Evolutionary conservation across 2,329 filamentous ascomycete genomes (phyloP).

Genomic region (Clarireedia monteithiana): DNA sequence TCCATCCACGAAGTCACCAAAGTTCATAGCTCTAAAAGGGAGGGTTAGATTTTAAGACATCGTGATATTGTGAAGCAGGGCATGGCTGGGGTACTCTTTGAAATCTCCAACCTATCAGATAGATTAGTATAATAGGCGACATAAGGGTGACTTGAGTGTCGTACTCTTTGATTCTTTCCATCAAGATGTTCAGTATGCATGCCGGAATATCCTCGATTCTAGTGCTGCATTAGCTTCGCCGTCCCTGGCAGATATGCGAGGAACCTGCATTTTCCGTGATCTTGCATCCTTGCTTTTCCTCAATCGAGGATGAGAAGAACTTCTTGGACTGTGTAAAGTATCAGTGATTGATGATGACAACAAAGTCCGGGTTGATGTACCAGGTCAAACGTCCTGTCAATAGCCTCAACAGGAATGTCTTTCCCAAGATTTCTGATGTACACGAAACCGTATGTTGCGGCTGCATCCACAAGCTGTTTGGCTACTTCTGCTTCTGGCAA

Average conservation of each 20-base stretch:
- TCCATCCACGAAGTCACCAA: constrained; percentile 63
- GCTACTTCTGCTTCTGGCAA: constrained; percentile 49
- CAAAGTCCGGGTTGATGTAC: constrained; percentile 37
- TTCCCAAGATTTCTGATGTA: constrained; percentile 72
- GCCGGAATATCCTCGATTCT: constrained; percentile 83
- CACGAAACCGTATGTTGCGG: constrained; percentile 77
- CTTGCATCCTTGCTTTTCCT: constrained; percentile 66
- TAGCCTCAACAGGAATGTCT: constrained; percentile 57
- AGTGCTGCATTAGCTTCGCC: constrained; percentile 20
- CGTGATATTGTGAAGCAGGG: too few relatives aligned
- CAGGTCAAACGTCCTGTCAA: constrained; percentile 66
- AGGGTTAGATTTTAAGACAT: too few relatives aligned
- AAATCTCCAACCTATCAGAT: constrained; percentile 64
- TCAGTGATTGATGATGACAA: neutral
- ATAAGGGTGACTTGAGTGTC: constrained; percentile 14
- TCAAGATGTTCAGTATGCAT: constrained; percentile 88
- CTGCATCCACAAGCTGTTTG: constrained; percentile 68
- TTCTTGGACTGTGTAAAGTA: constrained; percentile 48
- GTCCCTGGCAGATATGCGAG: neutral
- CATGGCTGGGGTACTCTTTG: constrained; percentile 57
- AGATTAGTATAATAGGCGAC: constrained; percentile 9
- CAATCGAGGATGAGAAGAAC: constrained; percentile 63
- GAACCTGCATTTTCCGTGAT: constrained; percentile 54
- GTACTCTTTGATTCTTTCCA: constrained; percentile 69
- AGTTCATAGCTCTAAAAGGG: constrained; percentile 72